Evolutionary conservation across 148 eudicot species (phyloP), one percentile per base, ranked within the genome.

Genomic region (Rhododendron ferrugineum): DNA sequence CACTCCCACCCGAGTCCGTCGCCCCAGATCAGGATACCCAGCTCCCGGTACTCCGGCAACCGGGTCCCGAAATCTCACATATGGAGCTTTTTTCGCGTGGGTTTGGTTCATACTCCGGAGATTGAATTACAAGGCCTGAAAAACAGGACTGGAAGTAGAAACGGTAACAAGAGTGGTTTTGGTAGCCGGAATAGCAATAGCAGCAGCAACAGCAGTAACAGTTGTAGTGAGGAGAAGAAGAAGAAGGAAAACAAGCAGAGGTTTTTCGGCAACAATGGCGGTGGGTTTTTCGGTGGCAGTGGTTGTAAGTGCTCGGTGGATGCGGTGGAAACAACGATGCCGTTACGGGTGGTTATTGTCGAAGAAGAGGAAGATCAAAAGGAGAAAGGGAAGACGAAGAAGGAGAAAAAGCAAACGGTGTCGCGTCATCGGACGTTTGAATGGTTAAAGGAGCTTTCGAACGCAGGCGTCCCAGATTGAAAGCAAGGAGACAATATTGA

Each of bases 1-100:
- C 94, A 93, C 80, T 94, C 96, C 32, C 93, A 90, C 82, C 98
- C 98, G 3, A 97, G 98, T 83, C 98, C 99, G 20, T 91, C 89
- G 34, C 98, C 99, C 7, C 90, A 88, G 52, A 83, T 92, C 68
- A 86, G 91, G 68, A 78, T 81, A 40, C 26, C 92, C 0, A 58
- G 64, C 23, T 26, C 83, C 62, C 93, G 90, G 5, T 37, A 80
- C 10, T 18, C 30, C 3, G 16, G 70, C 44, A 84, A 30, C 66
- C 76, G 7, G 5, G 86, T 74, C n/a, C 87, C 79, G 62, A 91
- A 89, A 80, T 92, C 98, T 1, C 87, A 91, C 62, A 7, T 92
- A 46, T 95, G 98, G 98, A 93, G 90, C 28, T 88, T 92, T 5
- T 85, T 95, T 15, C 70, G 90, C 2, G 87, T 94, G 10, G 98